Evolutionary conservation across 108 stramenopile species (phyloP).

Genomic region (Schizochytrium sp.): DNA sequence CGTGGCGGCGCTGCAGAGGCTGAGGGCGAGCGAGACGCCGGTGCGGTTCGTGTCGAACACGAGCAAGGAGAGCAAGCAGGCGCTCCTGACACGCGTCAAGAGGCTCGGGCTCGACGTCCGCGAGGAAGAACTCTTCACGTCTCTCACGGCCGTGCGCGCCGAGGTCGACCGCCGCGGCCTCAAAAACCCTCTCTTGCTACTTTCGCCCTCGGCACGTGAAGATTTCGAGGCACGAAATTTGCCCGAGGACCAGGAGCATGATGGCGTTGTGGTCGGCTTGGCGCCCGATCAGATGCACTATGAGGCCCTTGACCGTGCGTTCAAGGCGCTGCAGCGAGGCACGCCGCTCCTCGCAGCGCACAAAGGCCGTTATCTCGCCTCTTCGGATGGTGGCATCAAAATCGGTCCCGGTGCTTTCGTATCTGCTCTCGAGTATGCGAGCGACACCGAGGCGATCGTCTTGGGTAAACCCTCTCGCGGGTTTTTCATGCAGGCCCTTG

Average conservation of each 20-base stretch:
- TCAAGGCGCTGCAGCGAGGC: background rate
- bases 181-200: background rate
- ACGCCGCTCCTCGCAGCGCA: background rate
- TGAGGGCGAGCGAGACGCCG: background rate
- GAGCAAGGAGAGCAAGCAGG: background rate
- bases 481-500: background rate
- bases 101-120: background rate
- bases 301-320: background rate
- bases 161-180: background rate
- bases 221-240: background rate
- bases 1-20: background rate
- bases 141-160: background rate
- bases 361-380: background rate
- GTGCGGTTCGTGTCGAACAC: constrained; percentile 14
- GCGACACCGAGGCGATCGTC: background rate
- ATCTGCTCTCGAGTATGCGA: background rate
- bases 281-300: background rate
- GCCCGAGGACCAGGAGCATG: background rate
- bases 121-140: background rate
- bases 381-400: background rate
- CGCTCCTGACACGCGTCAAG: background rate
- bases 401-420: constrained; percentile 12
- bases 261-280: background rate
- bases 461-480: background rate
- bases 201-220: background rate